These are phyloP conservation scores for Fusarium miscanthi DNA, from an alignment of 2,329 filamentous ascomycete genomes.

Conservation along the genomic window DNA sequence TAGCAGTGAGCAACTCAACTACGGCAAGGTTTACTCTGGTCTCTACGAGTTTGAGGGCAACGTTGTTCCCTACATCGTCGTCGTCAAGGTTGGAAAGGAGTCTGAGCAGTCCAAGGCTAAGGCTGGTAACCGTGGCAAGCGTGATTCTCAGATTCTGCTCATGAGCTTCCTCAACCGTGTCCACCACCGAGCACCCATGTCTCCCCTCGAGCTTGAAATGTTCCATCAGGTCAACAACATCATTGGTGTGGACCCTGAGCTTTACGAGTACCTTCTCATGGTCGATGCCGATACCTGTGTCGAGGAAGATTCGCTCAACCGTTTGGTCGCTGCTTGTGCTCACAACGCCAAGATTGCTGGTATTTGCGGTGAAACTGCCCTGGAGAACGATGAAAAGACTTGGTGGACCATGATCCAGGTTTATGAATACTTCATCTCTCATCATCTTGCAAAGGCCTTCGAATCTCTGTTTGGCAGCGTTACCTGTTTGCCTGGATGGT, in stretches of 20 bases:
- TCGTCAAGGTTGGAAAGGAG: constrained; percentile 98
- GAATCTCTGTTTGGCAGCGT: constrained; percentile 98
- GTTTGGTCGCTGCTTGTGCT: constrained; percentile 90
- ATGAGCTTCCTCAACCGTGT: constrained; percentile 99
- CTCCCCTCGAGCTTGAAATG: constrained; percentile 94
- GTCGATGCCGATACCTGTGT: constrained; percentile 98
- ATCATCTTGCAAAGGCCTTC: constrained; percentile 96
- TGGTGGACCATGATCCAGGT: constrained; percentile 99
- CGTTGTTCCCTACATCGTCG: constrained; percentile 93
- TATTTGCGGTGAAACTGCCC: constrained; percentile 95
- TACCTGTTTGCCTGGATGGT: constrained; percentile 99
- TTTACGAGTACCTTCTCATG: constrained; percentile 98
- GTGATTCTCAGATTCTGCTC: constrained; percentile 94
- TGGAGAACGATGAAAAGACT: constrained; percentile 93
- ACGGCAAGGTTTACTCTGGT: constrained; percentile 97
- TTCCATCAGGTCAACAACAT: constrained; percentile 99
- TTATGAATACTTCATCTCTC: constrained; percentile 99
- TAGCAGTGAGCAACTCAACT: constrained; percentile 93
- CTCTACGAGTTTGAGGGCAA: constrained; percentile 98
- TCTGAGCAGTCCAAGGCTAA: constrained; percentile 91
- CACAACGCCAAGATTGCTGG: constrained; percentile 96
- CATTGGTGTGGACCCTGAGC: constrained; percentile 95
- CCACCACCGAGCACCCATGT: constrained; percentile 94
- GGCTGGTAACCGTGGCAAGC: constrained; percentile 97
- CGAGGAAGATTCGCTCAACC: constrained; percentile 89